Percentiles rank a stretch among this genome's conserved stretches.
phyloP scores from a whole-genome alignment of 2,329 filamentous ascomycete genomes.

The Botrytis porri region DNA sequence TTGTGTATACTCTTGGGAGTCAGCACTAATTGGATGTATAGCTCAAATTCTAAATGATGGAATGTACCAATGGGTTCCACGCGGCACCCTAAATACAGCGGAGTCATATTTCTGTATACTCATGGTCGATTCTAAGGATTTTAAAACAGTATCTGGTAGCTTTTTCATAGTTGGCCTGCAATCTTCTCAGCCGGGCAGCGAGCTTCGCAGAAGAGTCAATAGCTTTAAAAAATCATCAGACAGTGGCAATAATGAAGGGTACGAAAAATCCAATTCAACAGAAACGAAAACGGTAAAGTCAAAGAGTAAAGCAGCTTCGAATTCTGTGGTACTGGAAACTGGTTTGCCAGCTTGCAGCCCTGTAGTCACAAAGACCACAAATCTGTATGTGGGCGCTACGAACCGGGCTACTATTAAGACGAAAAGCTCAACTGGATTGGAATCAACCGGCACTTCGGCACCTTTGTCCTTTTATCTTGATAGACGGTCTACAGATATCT shows the following conservation, averaged over 20 bases:
- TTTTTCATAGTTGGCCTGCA: background rate
- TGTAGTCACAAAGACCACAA: background rate
- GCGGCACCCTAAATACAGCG: background rate
- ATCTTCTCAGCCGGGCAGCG: background rate
- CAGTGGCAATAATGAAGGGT: background rate
- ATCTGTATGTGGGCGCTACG: background rate
- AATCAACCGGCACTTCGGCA: background rate
- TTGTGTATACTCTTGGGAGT: background rate
- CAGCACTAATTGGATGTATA: background rate
- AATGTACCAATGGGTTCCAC: background rate
- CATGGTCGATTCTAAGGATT: background rate
- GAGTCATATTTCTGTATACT: background rate
- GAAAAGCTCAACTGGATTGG: background rate
- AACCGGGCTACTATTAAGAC: background rate
- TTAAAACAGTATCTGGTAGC: background rate
- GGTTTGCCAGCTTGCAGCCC: background rate
- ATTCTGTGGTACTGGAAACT: background rate
- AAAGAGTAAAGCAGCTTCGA: background rate
- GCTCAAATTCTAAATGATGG: constrained; percentile 9
- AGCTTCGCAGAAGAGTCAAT: background rate
- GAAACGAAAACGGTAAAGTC: background rate
- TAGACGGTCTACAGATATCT: too few species aligned
- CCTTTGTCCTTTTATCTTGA: background rate
- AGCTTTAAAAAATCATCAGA: background rate
- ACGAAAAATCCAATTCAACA: background rate